Conservation (phyloP, 371 early-diverging fungal species). For the Basidiobolus heterosporus region DNA sequence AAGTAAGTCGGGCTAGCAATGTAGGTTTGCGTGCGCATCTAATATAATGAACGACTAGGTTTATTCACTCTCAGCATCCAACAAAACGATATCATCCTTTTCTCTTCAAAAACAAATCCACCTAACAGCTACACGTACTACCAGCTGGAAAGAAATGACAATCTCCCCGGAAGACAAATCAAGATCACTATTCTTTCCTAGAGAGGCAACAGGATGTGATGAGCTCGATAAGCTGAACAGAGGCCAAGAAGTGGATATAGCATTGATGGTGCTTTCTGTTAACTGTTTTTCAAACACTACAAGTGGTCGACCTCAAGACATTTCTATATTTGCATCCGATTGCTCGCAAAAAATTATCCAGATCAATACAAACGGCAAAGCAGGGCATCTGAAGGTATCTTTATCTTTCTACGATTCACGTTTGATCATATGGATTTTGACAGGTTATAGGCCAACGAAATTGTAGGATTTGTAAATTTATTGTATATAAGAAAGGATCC, state of each 20-base stretch:
- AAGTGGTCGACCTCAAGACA: not conserved
- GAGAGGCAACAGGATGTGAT: slow-evolving; percentile 18
- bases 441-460: not conserved
- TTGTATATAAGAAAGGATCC: slow-evolving; percentile 1
- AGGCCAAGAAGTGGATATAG: slow-evolving; percentile 33
- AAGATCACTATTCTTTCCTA: slow-evolving; percentile 21
- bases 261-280: slow-evolving; percentile 28
- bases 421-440: not conserved
- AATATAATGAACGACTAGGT: slow-evolving; percentile 7
- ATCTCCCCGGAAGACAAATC: slow-evolving; percentile 6
- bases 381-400: not conserved
- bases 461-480: slow-evolving; percentile 3
- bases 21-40: slow-evolving; percentile 16
- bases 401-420: not conserved
- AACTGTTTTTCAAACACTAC: slow-evolving; percentile 5
- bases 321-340: not conserved
- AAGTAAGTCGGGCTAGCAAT: slow-evolving; percentile 15
- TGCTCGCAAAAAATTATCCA: not conserved
- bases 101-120: slow-evolving; percentile 11
- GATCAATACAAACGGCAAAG: not conserved
- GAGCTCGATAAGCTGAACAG: slow-evolving; percentile 12
- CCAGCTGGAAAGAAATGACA: slow-evolving; percentile 20
- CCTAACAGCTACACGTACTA: slow-evolving; percentile 20
- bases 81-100: slow-evolving; percentile 13
- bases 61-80: slow-evolving; percentile 21